phyloP scores from a whole-genome alignment of 2,329 filamentous ascomycete species.

The Aspergillus nomiae region DNA sequence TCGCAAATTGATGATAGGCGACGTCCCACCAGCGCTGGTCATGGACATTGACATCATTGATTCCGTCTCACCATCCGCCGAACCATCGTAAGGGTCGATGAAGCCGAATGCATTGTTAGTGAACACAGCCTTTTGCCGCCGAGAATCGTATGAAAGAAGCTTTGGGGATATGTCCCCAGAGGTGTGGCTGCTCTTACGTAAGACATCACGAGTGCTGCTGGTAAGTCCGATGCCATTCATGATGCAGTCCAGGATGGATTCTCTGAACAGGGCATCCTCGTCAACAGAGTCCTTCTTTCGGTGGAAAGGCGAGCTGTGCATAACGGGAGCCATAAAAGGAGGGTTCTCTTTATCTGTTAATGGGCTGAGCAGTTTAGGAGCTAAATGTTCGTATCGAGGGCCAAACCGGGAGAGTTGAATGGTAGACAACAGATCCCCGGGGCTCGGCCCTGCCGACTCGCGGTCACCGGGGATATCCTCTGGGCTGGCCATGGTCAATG shows the following conservation, averaged over 20 bases:
- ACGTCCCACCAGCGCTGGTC: conserved; percentile 62
- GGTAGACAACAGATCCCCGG: conserved; percentile 79
- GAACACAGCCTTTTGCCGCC: conserved; percentile 76
- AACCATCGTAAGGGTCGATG: conserved; percentile 78
- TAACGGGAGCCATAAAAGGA: conserved; percentile 35
- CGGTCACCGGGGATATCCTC: conserved; percentile 29
- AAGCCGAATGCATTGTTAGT: conserved; percentile 90
- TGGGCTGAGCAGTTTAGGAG: conserved; percentile 38
- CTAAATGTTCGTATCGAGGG: conserved; percentile 50
- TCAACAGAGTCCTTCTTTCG: conserved; percentile 75
- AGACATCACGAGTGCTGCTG: conserved; percentile 61
- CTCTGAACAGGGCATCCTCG: conserved; percentile 84
- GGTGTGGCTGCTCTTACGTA: conserved; percentile 61
- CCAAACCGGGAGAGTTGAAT: conserved; percentile 68
- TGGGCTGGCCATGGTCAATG: conserved; percentile 20
- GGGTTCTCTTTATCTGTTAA: conserved; percentile 46
- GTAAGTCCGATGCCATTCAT: conserved; percentile 89
- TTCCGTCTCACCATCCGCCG: conserved; percentile 78
- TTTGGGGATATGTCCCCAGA: conserved; percentile 85
- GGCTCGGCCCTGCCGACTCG: conserved; percentile 56
- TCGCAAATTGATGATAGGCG: conserved; percentile 66
- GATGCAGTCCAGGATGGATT: conserved; percentile 91
- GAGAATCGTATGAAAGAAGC: conserved; percentile 80
- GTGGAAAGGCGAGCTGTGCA: conserved; percentile 51
- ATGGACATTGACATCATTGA: conserved; percentile 72